Evolutionary conservation across 371 early-diverging fungal species (phyloP).

Genomic region (Zychaea mexicana): DNA sequence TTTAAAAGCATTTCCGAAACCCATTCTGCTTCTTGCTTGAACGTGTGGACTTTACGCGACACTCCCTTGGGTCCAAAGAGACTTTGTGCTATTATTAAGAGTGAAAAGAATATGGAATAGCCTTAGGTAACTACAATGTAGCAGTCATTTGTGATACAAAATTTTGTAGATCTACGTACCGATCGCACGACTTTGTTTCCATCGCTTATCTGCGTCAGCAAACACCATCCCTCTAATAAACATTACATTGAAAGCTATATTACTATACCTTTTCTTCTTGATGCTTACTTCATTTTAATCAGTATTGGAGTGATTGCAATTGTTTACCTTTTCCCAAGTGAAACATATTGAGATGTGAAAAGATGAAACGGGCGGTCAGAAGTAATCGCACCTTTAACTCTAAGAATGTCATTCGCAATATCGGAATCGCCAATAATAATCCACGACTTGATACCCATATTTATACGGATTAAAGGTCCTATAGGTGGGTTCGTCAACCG

Average conservation of each 20-base stretch:
- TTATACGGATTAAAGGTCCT: slow-evolving; percentile 17
- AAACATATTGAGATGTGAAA: not conserved
- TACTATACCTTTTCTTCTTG: too few species aligned
- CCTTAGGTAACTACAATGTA: too few species aligned
- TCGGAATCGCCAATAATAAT: slow-evolving; percentile 19
- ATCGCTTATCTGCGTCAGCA: too few species aligned
- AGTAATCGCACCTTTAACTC: slow-evolving; percentile 3
- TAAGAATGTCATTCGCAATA: slow-evolving; percentile 21
- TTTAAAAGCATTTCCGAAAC: not conserved
- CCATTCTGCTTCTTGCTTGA: slow-evolving; percentile 1
- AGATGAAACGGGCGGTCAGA: slow-evolving; percentile 7
- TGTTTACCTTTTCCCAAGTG: slow-evolving; percentile 5
- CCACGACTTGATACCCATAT: slow-evolving; percentile 18
- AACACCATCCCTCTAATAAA: too few species aligned
- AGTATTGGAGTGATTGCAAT: too few species aligned
- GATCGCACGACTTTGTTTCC: too few species aligned
- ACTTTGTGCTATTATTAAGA: not conserved
- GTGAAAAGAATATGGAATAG: not conserved
- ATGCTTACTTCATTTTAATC: too few species aligned
- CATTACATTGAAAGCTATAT: too few species aligned
- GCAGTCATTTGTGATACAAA: slow-evolving; percentile 3
- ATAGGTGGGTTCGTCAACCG: too few species aligned
- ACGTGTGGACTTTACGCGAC: not conserved
- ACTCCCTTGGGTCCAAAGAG: slow-evolving; percentile 7
- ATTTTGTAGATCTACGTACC: too few species aligned